Base-by-base conservation (phyloP, 495 filamentous ascomycete genomes). In the Articulospora tetracladia region DNA sequence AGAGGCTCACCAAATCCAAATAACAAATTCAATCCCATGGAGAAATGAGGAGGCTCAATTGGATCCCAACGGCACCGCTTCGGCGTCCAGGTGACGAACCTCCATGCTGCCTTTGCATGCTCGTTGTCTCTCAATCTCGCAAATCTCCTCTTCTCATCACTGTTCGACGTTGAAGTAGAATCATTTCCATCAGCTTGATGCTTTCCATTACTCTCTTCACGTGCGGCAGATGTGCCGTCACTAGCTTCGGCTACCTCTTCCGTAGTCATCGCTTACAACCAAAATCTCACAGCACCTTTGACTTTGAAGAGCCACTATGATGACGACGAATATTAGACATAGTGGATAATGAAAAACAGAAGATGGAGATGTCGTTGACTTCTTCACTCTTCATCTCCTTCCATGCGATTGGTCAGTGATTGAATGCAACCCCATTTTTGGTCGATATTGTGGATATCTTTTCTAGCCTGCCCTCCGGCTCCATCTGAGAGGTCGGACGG, bases 11-110 rank as follows among this genome's bases (percentile, higher is more conserved):
- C 74, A 61, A 76, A 66, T n/a, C 71, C 82, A 69, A 88, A 89
- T 10, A 88, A 73, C 32, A 86, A 65, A 57, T 86, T 87, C 69
- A 88, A 66, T 1, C 68, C 66, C 67, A 86, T 72, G 27, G 75
- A 86, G 64, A 89, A 86, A 28, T 79, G 72, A 13, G 81, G 79
- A 12, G 84, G 82, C 20, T 73, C 65, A 13, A 77, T 71, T 2
- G 79, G 77, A 62, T 86, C 73, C 75, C 83, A 88, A 57, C 82
- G 78, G 53, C 83, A 77, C 57, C 74, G 68, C 26, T 73, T 69
- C 0, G 86, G 86, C 10, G 77, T 80, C 75, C 78, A 88, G 26
- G 72, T 70, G n/a, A 84, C 23, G 11, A 72, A 53, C 20, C 63
- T 62, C 62, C 70, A 69, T 8, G 68, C 52, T 28, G 27, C 27